A percentile compares a stretch with the other conserved stretches of the same genome.
Conservation (phyloP, 73 alveolate species). For the Stentor coeruleus region DNA sequence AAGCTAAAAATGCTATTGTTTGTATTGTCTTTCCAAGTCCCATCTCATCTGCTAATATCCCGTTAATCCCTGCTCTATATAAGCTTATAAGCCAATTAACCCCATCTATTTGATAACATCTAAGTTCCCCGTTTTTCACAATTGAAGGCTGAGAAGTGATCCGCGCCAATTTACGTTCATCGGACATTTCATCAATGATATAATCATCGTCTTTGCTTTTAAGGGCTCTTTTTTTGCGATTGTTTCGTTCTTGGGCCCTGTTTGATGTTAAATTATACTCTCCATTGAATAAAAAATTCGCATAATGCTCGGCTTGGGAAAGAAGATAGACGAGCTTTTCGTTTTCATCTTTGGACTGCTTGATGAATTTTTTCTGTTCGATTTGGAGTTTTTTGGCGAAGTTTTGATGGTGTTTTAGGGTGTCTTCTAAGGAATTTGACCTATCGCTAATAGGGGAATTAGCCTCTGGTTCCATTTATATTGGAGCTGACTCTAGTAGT, state of each 20-base stretch:
- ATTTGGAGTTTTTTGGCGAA: slow-evolving; percentile 23
- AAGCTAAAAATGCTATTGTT: slow-evolving; percentile 95
- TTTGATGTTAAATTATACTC: neutral
- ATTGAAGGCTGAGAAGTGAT: slow-evolving; percentile 78
- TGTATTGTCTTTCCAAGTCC: slow-evolving; percentile 98
- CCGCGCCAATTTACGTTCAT: slow-evolving; percentile 30
- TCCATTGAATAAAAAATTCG: slow-evolving; percentile 43
- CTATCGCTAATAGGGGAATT: neutral
- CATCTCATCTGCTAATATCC: slow-evolving; percentile 99
- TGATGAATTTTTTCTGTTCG: slow-evolving; percentile 31
- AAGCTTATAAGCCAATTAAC: slow-evolving; percentile 58
- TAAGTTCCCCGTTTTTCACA: slow-evolving; percentile 75
- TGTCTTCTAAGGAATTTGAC: slow-evolving; percentile 26
- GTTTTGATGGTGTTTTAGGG: slow-evolving; percentile 22
- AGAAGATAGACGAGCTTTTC: slow-evolving; percentile 60
- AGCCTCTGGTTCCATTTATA: neutral
- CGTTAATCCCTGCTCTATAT: slow-evolving; percentile 94
- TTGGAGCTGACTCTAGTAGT: too few species aligned
- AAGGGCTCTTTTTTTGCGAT: slow-evolving; percentile 20
- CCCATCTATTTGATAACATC: slow-evolving; percentile 55
- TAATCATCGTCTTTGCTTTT: slow-evolving; percentile 29
- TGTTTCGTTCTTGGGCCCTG: slow-evolving; percentile 39
- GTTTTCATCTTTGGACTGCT: slow-evolving; percentile 37
- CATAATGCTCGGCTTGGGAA: slow-evolving; percentile 70
- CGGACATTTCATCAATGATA: slow-evolving; percentile 38